These are phyloP conservation scores for Oleoguttula mirabilis DNA, from an alignment of 495 filamentous ascomycete species.

Conservation along the genomic window DNA sequence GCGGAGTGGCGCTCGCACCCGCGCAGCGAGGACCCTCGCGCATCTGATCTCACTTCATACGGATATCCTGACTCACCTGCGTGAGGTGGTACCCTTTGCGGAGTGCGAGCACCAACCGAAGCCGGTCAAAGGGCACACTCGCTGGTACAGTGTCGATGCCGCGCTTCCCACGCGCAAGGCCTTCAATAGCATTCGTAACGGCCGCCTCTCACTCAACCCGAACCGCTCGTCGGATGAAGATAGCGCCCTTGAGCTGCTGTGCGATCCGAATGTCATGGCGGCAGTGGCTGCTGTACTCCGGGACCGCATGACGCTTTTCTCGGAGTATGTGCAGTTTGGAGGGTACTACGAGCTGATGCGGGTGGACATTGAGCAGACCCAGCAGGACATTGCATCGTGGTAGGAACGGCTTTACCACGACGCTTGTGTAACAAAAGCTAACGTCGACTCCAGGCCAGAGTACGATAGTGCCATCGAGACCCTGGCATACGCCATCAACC, in stretches of 20 bases:
- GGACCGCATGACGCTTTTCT: slow-evolving; percentile 46
- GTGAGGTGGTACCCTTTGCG: slow-evolving; percentile 47
- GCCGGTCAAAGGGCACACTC: slow-evolving; percentile 24
- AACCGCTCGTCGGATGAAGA: slow-evolving; percentile 20
- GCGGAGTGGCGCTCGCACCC: neutral
- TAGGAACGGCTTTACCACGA: no score
- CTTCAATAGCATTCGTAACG: slow-evolving; percentile 14
- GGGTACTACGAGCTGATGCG: slow-evolving; percentile 7
- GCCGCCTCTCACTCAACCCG: slow-evolving; percentile 28
- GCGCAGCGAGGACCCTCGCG: slow-evolving; percentile 7
- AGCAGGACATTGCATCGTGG: neutral
- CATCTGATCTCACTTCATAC: slow-evolving; percentile 54
- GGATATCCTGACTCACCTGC: slow-evolving; percentile 53
- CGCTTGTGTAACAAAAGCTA: no score
- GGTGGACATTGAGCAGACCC: neutral
- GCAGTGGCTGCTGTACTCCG: slow-evolving; percentile 69
- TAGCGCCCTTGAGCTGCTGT: slow-evolving; percentile 34
- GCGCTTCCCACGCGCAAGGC: slow-evolving; percentile 1
- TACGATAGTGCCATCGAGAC: slow-evolving; percentile 85
- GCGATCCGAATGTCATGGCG: slow-evolving; percentile 58
- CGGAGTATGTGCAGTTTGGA: slow-evolving; percentile 46
- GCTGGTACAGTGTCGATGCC: slow-evolving; percentile 50
- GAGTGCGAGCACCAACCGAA: slow-evolving; percentile 39
- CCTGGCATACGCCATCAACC: slow-evolving; percentile 60
- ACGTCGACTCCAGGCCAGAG: slow-evolving; percentile 58